Conservation (phyloP, 179 eudicot species). For the Spergularia azorica region DNA sequence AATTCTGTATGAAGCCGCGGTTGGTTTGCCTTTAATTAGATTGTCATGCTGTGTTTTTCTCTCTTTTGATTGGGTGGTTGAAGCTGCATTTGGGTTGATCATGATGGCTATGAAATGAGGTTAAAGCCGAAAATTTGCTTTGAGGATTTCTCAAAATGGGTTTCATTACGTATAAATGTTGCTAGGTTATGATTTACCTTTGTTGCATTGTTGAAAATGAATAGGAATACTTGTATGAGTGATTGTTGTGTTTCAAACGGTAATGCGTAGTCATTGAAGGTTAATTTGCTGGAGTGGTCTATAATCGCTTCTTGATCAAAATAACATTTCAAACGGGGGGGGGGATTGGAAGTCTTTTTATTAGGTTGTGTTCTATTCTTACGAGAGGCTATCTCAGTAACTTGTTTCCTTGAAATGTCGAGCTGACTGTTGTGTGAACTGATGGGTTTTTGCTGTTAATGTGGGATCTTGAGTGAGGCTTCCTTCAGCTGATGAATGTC, state of each 20-base stretch:
- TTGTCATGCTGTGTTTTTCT: not conserved
- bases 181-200: not conserved
- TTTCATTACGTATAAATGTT: not conserved
- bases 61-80: not conserved
- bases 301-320: not conserved
- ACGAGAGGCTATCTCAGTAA: not conserved
- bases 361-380: not conserved
- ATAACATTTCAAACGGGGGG: not conserved
- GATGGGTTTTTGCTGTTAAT: not conserved
- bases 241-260: not conserved
- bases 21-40: not conserved
- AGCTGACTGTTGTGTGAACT: not conserved
- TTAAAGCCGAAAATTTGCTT: no score
- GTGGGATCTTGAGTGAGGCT: not conserved
- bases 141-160: not conserved
- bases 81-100: not conserved
- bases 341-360: not conserved
- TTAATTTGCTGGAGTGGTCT: not conserved
- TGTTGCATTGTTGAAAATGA: not conserved
- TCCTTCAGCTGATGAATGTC: slow-evolving; percentile 10
- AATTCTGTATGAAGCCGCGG: not conserved
- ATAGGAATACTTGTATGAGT: not conserved
- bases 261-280: not conserved
- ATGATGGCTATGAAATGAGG: not conserved
- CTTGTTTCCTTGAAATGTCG: not conserved